Conservation (phyloP, 164 flowering plant genomes). For the Dillenia turbinata region DNA sequence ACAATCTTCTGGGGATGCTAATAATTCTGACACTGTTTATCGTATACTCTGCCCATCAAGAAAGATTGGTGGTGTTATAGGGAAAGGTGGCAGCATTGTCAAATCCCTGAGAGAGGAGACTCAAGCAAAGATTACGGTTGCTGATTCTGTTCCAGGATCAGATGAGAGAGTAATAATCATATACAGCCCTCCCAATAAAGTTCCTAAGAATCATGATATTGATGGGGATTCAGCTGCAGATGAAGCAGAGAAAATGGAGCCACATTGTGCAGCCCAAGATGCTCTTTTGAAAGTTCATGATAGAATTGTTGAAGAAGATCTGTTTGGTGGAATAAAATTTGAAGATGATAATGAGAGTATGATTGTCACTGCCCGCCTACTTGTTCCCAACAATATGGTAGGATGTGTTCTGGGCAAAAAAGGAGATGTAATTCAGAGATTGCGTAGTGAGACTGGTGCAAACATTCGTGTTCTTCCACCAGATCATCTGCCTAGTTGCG, state of each 20-base stretch:
- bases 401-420: slow-evolving; percentile 76
- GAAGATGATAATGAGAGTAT: slow-evolving; percentile 36
- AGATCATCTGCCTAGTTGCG: slow-evolving; percentile 63
- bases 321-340: slow-evolving; percentile 29
- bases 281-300: slow-evolving; percentile 71
- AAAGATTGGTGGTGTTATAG: slow-evolving; percentile 70
- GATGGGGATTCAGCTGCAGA: slow-evolving; percentile 30
- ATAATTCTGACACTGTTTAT: slow-evolving; percentile 47
- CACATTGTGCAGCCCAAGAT: slow-evolving; percentile 64
- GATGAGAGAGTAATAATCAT: slow-evolving; percentile 68
- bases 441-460: slow-evolving; percentile 70
- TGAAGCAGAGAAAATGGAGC: slow-evolving; percentile 32
- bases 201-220: slow-evolving; percentile 8
- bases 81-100: slow-evolving; percentile 65
- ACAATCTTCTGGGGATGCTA: slow-evolving; percentile 22
- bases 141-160: slow-evolving; percentile 61
- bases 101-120: slow-evolving; percentile 67
- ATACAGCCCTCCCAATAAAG: slow-evolving; percentile 40
- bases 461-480: slow-evolving; percentile 58
- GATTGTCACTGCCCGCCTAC: slow-evolving; percentile 48
- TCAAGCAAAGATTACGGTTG: slow-evolving; percentile 62
- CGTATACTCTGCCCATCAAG: slow-evolving; percentile 58
- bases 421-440: slow-evolving; percentile 62
- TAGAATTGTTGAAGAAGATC: slow-evolving; percentile 46
- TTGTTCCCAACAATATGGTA: slow-evolving; percentile 63